Percentiles rank a stretch among this genome's conserved stretches.
Conservation (phyloP, 495 filamentous ascomycete genomes). For the Hyaloscypha hepaticicola region DNA sequence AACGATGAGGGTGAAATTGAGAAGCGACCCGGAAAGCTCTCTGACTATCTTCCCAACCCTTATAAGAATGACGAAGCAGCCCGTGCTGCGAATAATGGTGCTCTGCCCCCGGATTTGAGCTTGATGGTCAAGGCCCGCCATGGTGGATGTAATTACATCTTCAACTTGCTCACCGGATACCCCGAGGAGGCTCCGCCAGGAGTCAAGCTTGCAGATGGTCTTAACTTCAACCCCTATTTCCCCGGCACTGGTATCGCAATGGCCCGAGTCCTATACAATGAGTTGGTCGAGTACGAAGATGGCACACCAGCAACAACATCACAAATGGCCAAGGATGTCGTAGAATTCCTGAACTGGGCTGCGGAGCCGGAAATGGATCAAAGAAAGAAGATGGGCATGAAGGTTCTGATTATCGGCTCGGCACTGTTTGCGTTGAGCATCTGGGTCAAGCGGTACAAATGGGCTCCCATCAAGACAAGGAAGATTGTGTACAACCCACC, state of each 20-base stretch:
- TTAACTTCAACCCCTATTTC: conserved; percentile 99
- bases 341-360: conserved; percentile 98
- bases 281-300: conserved; percentile 98
- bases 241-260: conserved; percentile 98
- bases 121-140: conserved; percentile 97
- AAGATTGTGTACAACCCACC: conserved; percentile 61
- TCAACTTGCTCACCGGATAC: conserved; percentile 95
- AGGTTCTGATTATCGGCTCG: conserved; percentile 75
- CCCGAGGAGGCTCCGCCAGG: conserved; percentile 95
- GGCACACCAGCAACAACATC: conserved; percentile 90
- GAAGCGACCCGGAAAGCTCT: conserved; percentile 96
- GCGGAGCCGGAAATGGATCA: conserved; percentile 99
- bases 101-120: conserved; percentile 94
- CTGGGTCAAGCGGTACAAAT: conserved; percentile 99
- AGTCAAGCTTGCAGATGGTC: conserved; percentile 71
- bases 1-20: conserved; percentile 97
- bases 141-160: conserved; percentile 98
- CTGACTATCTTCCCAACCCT: conserved; percentile 90
- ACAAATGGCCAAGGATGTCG: conserved; percentile 99
- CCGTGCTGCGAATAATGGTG: conserved; percentile 96
- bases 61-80: conserved; percentile 99
- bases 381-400: conserved; percentile 98
- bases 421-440: conserved; percentile 83
- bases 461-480: conserved; percentile 89
- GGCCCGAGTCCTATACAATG: conserved; percentile 97